Evolutionary conservation across 116 monocot species (phyloP).

Genomic region (Iris pallida): DNA sequence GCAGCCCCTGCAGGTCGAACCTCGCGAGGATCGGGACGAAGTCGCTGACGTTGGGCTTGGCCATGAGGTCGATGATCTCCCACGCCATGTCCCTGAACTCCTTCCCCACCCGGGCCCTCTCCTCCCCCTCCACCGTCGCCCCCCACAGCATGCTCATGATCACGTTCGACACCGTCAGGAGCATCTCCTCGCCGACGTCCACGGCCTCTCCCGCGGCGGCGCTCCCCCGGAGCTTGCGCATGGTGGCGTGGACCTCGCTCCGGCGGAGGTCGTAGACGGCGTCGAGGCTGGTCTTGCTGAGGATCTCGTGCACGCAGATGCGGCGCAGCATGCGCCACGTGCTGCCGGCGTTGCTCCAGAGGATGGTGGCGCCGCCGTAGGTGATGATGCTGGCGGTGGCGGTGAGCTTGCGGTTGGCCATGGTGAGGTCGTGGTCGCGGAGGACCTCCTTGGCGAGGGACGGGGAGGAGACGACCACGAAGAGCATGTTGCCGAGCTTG

Average conservation of each 20-base stretch:
- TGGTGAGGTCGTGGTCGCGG: constrained; percentile 32
- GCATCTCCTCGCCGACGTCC: constrained; percentile 20
- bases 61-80: constrained; percentile 7
- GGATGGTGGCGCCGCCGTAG: constrained; percentile 22
- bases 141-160: constrained; percentile 49
- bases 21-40: constrained; percentile 17
- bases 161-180: constrained; percentile 18
- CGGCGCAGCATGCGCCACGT: constrained; percentile 36
- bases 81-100: constrained; percentile 7
- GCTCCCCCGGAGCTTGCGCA: constrained; percentile 1
- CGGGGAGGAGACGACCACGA: constrained; percentile 26
- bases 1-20: constrained; percentile 21
- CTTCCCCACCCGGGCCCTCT: background rate
- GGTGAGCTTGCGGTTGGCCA: constrained; percentile 35
- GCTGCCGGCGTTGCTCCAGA: constrained; percentile 28
- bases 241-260: constrained; percentile 17
- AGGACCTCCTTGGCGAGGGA: constrained; percentile 23
- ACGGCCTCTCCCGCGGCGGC: constrained; percentile 10
- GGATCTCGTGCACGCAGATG: constrained; percentile 24
- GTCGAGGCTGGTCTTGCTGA: constrained; percentile 24
- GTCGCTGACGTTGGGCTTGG: constrained; percentile 20
- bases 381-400: constrained; percentile 8
- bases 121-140: constrained; percentile 15
- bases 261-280: constrained; percentile 13
- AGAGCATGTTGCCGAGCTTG: constrained; percentile 31